Conservation (phyloP, 2,329 filamentous ascomycete genomes). For the Aspergillus novoparasiticus region DNA sequence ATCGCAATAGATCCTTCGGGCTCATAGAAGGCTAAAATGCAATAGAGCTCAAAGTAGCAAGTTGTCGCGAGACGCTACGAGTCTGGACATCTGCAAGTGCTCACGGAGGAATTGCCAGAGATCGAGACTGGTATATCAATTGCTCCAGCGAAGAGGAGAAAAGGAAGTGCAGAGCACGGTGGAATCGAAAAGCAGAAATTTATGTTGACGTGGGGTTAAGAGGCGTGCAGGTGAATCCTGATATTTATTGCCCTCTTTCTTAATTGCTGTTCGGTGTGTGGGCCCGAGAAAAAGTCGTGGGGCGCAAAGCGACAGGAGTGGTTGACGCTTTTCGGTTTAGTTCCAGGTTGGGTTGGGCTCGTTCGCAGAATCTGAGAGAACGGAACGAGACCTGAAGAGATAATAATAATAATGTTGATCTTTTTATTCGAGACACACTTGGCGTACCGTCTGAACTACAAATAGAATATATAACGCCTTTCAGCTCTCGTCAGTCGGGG, state of each 20-base stretch:
- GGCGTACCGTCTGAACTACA: background rate
- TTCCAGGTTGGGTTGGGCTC: background rate
- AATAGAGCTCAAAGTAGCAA: slow-evolving; percentile 37
- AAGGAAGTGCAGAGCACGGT: slow-evolving; percentile 26
- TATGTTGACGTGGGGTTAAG: slow-evolving; percentile 4
- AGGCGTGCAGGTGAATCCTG: background rate
- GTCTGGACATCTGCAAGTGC: slow-evolving; percentile 36
- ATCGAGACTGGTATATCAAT: background rate
- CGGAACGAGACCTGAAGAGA: background rate
- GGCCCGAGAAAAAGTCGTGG: slow-evolving; percentile 14
- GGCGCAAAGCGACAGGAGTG: slow-evolving; percentile 7
- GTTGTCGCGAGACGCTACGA: slow-evolving; percentile 37
- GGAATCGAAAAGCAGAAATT: slow-evolving; percentile 11
- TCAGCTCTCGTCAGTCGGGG: background rate
- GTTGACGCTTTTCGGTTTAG: background rate
- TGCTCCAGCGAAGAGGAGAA: slow-evolving; percentile 25
- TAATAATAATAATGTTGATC: background rate
- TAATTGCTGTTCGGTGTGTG: slow-evolving; percentile 10
- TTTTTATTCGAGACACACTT: background rate
- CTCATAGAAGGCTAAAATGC: slow-evolving; percentile 71
- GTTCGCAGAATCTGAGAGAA: background rate
- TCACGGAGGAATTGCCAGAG: background rate
- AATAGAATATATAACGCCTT: background rate
- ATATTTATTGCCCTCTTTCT: slow-evolving; percentile 3
- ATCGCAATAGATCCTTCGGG: slow-evolving; percentile 86